phyloP scores from a whole-genome alignment of 2,329 filamentous ascomycete species.

The Kalmusia sp. region DNA sequence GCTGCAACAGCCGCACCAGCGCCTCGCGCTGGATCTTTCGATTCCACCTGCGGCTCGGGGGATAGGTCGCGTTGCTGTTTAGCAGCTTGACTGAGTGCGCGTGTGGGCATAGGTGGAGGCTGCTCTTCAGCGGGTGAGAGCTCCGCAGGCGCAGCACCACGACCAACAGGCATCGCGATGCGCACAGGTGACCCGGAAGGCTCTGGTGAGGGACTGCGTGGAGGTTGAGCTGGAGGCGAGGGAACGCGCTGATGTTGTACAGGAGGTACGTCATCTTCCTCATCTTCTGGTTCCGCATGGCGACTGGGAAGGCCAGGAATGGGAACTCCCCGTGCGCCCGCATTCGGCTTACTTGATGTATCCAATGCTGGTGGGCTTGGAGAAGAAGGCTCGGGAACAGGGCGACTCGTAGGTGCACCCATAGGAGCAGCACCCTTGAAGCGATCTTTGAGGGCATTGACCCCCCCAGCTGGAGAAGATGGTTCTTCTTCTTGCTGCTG shows the following conservation, averaged over 20 bases:
- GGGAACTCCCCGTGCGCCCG: constrained; percentile 68
- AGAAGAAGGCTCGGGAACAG: constrained; percentile 50
- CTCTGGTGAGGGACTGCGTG: constrained; percentile 57
- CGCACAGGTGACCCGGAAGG: constrained; percentile 77
- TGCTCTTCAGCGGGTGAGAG: constrained; percentile 60
- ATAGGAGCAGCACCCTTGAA: constrained; percentile 77
- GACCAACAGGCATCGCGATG: constrained; percentile 83
- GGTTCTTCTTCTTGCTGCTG: constrained; percentile 60
- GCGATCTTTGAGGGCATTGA: constrained; percentile 79
- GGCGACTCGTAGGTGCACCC: constrained; percentile 53
- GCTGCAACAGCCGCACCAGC: constrained; percentile 55
- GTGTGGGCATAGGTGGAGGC: constrained; percentile 67
- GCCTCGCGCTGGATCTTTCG: constrained; percentile 62
- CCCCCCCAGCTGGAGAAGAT: constrained; percentile 66
- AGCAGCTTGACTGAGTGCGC: constrained; percentile 67
- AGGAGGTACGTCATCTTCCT: constrained; percentile 58
- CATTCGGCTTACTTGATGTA: constrained; percentile 72
- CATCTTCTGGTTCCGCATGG: constrained; percentile 57
- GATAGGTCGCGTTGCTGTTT: constrained; percentile 70
- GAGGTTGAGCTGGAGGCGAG: constrained; percentile 45
- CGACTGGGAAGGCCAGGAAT: constrained; percentile 77
- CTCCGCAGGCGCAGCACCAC: constrained; percentile 59
- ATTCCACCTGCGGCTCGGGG: constrained; percentile 68
- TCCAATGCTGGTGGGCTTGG: constrained; percentile 69
- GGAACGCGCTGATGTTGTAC: constrained; percentile 59